Conservation (phyloP, 2,329 filamentous ascomycete species). For the Didymella segeticola region DNA sequence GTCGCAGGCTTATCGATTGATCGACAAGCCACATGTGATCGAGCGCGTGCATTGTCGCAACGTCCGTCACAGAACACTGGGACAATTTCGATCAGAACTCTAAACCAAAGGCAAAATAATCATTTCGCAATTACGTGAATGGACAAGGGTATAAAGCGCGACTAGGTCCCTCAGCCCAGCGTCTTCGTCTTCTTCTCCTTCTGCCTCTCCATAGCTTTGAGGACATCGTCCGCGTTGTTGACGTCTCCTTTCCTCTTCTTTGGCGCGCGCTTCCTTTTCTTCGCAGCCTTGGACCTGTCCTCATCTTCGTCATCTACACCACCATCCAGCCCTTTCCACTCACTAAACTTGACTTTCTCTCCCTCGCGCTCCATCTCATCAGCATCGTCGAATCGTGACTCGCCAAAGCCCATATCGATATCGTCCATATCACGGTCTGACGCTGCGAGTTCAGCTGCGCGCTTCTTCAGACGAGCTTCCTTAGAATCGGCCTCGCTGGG, state of each 20-base stretch:
- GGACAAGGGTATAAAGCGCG: constrained; percentile 10
- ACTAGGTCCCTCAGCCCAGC: constrained; percentile 8
- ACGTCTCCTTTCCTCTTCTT: constrained; percentile 81
- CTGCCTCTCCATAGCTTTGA: constrained; percentile 75
- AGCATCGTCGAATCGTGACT: constrained; percentile 84
- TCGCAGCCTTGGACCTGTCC: constrained; percentile 55
- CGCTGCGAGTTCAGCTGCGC: constrained; percentile 70
- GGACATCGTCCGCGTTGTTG: constrained; percentile 80
- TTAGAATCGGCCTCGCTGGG: constrained; percentile 55
- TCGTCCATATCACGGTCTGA: constrained; percentile 84
- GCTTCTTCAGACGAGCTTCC: constrained; percentile 69
- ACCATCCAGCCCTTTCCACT: constrained; percentile 64
- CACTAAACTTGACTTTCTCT: constrained; percentile 69
- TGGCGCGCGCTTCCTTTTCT: constrained; percentile 70
- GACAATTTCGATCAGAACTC: no score
- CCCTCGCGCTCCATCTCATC: constrained; percentile 74
- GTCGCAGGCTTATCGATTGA: neutral
- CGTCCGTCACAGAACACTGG: no score
- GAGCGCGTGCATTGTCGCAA: neutral
- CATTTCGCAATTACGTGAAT: neutral
- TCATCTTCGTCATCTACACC: constrained; percentile 56
- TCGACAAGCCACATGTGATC: constrained; percentile 7
- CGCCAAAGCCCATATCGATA: constrained; percentile 93
- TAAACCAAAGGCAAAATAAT: no score
- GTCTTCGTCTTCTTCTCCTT: constrained; percentile 51